phyloP scores from a whole-genome alignment of 1,284 basidiomycete species.

The Vanrija pseudolonga region DNA sequence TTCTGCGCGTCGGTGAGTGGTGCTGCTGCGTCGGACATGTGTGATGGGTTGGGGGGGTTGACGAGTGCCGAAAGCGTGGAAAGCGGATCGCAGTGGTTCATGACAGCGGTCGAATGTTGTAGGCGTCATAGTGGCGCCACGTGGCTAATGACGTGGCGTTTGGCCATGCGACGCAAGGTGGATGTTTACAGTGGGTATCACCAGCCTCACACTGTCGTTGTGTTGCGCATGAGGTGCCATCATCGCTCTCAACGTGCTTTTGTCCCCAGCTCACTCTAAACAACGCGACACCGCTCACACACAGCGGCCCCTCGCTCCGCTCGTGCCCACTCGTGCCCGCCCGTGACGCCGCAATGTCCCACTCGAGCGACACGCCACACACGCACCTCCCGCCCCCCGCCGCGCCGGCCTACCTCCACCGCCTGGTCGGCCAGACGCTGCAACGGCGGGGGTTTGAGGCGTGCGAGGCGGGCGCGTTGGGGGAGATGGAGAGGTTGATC shows the following conservation, averaged over 20 bases:
- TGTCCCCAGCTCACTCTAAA: too few relatives aligned
- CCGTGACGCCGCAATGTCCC: background rate
- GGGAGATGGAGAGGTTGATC: slow-evolving; percentile 40
- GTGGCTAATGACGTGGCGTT: too few relatives aligned
- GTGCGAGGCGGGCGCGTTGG: slow-evolving; percentile 41
- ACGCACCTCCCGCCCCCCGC: slow-evolving; percentile 20
- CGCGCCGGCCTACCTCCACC: slow-evolving; percentile 27
- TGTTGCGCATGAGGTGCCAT: too few relatives aligned
- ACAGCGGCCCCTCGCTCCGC: slow-evolving; percentile 19
- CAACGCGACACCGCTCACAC: too few relatives aligned
- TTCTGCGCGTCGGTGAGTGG: slow-evolving; percentile 34
- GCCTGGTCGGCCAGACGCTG: slow-evolving; percentile 27
- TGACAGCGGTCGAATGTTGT: too few relatives aligned
- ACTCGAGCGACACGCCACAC: slow-evolving; percentile 1
- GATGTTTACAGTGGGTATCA: too few relatives aligned
- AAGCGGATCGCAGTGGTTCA: too few relatives aligned
- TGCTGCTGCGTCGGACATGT: slow-evolving; percentile 23
- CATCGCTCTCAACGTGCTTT: too few relatives aligned
- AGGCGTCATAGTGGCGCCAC: too few relatives aligned
- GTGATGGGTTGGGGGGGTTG: background rate
- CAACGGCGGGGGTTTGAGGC: slow-evolving; percentile 34
- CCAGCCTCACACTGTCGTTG: too few relatives aligned
- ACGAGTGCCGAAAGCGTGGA: background rate
- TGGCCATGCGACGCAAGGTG: too few relatives aligned
- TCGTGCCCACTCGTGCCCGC: background rate